A percentile compares a stretch with the other conserved stretches of the same genome.
These are phyloP conservation scores for Geoglossum glabrum DNA, from an alignment of 495 filamentous ascomycete genomes.

Conservation along the genomic window DNA sequence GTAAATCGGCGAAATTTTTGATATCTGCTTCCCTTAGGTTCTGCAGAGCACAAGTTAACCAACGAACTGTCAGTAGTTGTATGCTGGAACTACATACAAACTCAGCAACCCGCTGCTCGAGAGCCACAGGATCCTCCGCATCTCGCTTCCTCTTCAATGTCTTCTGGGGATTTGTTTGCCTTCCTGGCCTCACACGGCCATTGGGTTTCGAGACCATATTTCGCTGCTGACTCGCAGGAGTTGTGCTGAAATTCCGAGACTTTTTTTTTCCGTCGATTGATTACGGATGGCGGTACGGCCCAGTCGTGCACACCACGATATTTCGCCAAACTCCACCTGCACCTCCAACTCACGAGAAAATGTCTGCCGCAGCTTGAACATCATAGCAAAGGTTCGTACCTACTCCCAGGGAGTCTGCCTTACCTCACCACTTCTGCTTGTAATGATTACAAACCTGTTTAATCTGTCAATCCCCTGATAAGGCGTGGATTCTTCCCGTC, in stretches of 20 bases:
- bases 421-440: neutral
- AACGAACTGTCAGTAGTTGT: neutral
- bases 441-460: slow-evolving; percentile 1
- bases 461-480: slow-evolving; percentile 2
- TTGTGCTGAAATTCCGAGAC: neutral
- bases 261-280: neutral
- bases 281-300: neutral
- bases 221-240: neutral
- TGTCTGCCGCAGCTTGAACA: neutral
- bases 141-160: slow-evolving; percentile 45
- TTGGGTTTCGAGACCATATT: slow-evolving; percentile 11
- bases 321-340: neutral
- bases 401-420: neutral
- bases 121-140: slow-evolving; percentile 35
- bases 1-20: slow-evolving; percentile 55
- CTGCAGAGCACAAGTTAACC: slow-evolving; percentile 11
- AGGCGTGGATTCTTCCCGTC: neutral
- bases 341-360: neutral
- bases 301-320: neutral
- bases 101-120: slow-evolving; percentile 27
- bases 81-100: slow-evolving; percentile 19
- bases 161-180: slow-evolving; percentile 19
- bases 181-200: slow-evolving; percentile 17
- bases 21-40: slow-evolving; percentile 21
- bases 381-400: neutral